Percentiles rank a stretch among this genome's conserved stretches.
Conservation (phyloP, 179 eudicot species). For the Beta corolliflora region DNA sequence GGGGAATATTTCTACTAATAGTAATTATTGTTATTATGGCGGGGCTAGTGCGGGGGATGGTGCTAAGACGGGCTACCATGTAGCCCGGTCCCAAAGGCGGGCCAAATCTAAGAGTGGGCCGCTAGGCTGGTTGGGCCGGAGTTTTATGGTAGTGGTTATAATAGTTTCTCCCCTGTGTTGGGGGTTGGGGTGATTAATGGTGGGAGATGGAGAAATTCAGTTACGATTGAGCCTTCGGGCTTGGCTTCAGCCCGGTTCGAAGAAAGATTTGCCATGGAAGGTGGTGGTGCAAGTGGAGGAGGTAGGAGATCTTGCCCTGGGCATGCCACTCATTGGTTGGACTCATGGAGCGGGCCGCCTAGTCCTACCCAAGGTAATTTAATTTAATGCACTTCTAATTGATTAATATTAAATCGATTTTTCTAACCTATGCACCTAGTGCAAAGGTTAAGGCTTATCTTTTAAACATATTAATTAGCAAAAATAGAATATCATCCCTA, state of each 20-base stretch:
- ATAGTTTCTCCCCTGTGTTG: slow-evolving; percentile 36
- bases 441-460: too few relatives aligned
- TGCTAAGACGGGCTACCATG: neutral
- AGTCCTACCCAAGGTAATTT: slow-evolving; percentile 22
- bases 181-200: slow-evolving; percentile 36
- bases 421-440: too few relatives aligned
- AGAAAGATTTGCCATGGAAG: neutral
- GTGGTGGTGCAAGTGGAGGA: slow-evolving; percentile 15
- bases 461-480: too few relatives aligned
- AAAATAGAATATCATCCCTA: too few relatives aligned
- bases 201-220: slow-evolving; percentile 34
- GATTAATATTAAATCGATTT: too few relatives aligned
- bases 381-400: neutral
- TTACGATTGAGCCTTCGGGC: slow-evolving; percentile 25
- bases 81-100: slow-evolving; percentile 24
- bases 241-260: slow-evolving; percentile 3
- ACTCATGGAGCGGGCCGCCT: slow-evolving; percentile 32
- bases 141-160: slow-evolving; percentile 9
- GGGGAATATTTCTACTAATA: slow-evolving; percentile 22
- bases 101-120: slow-evolving; percentile 65
- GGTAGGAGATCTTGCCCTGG: slow-evolving; percentile 34
- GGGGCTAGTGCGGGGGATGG: slow-evolving; percentile 16
- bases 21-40: slow-evolving; percentile 9
- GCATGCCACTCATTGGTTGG: slow-evolving; percentile 25
- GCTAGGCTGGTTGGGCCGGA: slow-evolving; percentile 33